Base-by-base conservation (phyloP, 2,329 filamentous ascomycete genomes). In the Fonsecaea nubica region DNA sequence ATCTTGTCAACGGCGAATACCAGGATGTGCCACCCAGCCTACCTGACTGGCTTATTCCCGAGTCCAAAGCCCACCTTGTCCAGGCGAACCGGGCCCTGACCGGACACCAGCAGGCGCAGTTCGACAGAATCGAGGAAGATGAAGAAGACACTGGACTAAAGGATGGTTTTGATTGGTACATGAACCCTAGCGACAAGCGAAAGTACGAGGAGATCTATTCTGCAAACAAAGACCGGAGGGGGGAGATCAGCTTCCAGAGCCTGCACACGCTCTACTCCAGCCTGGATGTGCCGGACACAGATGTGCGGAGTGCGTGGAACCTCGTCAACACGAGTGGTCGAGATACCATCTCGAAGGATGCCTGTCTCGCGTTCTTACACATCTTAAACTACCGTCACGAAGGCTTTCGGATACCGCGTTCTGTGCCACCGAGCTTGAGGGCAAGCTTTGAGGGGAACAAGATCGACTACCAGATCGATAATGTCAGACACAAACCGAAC, bases 161-260 rank as follows among this genome's bases (percentile, higher is more conserved):
- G 78, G 93, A 97, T 79, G 94, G 94, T 12, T 99, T 99, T 79
- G 95, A 99, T 78, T 99, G 95, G 95, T 99, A 99, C 82, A 99
- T 99, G 92, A 93, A 89, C 67, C 95, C 95, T 0, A 80, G 84
- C 35, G 93, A 99, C 81, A 96, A 96, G 81, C 77, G 87, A 71
- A 98, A 97, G 80, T 99, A 99, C 81, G 93, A 97, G 80, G 92
- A 94, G 74, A 99, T 99, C 80, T 99, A 98, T 81, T 91, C 90
- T 71, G 93, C 96, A 74, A 96, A 93, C 81, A 88, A 93, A 68
- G 92, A 96, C 78, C 87, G 90, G 77, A 89, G 93, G 59, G 95
- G 95, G 71, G 92, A 96, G 75, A 86, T 93, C 59, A 70, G 70
- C 55, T 73, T 73, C 45, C 70, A 73, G 32, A 70, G 67, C 58